A percentile compares a stretch with the other conserved stretches of the same genome.
These are phyloP conservation scores for Podaxis pistillaris DNA, from an alignment of 768 basidiomycete genomes.

Conservation along the genomic window DNA sequence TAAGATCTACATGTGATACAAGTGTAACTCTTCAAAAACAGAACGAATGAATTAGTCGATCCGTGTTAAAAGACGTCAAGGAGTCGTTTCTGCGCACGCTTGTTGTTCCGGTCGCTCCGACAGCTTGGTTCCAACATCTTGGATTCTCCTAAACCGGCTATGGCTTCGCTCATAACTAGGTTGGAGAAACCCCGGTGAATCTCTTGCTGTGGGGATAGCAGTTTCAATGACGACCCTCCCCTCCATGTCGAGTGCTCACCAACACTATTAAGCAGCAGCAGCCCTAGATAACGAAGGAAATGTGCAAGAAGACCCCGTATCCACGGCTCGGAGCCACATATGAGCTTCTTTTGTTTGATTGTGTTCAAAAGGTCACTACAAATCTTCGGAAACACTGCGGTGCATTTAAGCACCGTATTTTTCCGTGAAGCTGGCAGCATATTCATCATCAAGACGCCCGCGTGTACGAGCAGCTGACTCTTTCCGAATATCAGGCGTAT, in stretches of 20 bases:
- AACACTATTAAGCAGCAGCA: not conserved
- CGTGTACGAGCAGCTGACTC: not conserved
- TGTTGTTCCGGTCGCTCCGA: not conserved
- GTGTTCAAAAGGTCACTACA: not conserved
- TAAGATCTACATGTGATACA: not conserved
- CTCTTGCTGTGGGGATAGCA: not conserved
- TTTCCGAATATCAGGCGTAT: conserved; percentile 6
- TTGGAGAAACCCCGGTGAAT: conserved; percentile 1
- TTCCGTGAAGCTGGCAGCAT: not conserved
- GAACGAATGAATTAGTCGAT: not conserved
- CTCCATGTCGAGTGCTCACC: not conserved
- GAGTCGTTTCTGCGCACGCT: not conserved
- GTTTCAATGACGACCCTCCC: not conserved
- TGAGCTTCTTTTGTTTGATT: too few relatives aligned
- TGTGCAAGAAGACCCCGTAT: not conserved
- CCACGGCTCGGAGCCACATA: too few relatives aligned
- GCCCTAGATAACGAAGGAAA: not conserved
- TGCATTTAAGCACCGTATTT: conserved; percentile 2
- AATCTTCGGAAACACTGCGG: conserved; percentile 11
- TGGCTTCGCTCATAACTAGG: not conserved
- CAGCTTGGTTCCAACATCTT: not conserved
- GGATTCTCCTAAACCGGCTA: not conserved
- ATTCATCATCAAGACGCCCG: not conserved
- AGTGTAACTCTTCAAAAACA: not conserved
- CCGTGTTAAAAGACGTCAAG: not conserved